Evolutionary conservation across 371 early-diverging fungal species (phyloP), one percentile per base, ranked within the genome.

Genomic region (Mortierella sp.): DNA sequence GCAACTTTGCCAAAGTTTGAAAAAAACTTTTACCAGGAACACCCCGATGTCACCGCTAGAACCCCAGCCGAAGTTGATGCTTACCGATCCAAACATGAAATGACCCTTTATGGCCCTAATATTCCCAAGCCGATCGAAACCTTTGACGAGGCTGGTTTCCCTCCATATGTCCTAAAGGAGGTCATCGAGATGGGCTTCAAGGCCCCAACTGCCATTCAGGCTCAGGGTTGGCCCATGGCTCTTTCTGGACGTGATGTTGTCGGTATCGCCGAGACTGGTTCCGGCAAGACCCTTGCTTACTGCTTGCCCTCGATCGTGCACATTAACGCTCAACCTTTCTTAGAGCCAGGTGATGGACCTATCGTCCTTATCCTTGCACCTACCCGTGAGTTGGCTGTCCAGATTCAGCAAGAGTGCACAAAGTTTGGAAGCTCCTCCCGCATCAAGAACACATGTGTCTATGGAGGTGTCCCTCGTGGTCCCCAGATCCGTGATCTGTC

Each of bases 201-300:
- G 28, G 85, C 86, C 6, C 99, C 99, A 34, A 99, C 99, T 1
- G 87, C 98, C 42, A 99, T 99, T 78, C 99, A 99, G 88, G 93
- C 97, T 29, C 99, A 99, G 84, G 99, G 99, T 60, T 99, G 99
- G 99, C 99, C 99, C 12, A 98, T 98, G 98, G 99, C 99, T 15
- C 90, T 99, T 42, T 93, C 93, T 53, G 99, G 99, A 66, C 90
- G 98, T 67, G 98, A 99, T 85, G 94, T 99, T 84, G 99, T 99
- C 35, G 97, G 97, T 72, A 94, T 99, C 72, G 99, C 99, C 19
- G 94, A 96, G 77, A 99, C 99, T 26, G 99, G 99, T 69, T 97
- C 97, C 53, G 99, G 99, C 40, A 99, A 99, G 85, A 99, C 99
- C 3, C 86, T 99, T 9, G 96, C 98, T 4, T 99, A 98, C 86